Conservation (phyloP, 1,284 basidiomycete species). For the Coniferiporia weirii region DNA sequence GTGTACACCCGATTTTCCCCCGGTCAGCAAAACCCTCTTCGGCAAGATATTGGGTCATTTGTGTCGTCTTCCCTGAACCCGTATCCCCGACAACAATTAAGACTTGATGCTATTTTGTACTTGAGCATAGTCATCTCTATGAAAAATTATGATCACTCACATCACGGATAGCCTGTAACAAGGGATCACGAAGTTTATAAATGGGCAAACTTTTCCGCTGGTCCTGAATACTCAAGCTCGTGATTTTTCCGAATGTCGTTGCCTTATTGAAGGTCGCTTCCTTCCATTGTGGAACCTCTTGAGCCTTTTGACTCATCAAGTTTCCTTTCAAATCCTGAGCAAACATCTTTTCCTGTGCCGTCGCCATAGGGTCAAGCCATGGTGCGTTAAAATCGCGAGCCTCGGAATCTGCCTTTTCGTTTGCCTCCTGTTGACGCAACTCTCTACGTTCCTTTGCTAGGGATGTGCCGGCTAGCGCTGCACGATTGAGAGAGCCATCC, state of each 20-base stretch:
- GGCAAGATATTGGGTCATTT: conserved; percentile 92
- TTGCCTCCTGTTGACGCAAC: conserved; percentile 88
- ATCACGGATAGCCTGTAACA: conserved; percentile 88
- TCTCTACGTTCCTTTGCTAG: conserved; percentile 95
- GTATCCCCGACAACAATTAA: conserved; percentile 93
- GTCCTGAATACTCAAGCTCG: conserved; percentile 86
- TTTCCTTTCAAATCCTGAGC: conserved; percentile 90
- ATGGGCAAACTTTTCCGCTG: conserved; percentile 91
- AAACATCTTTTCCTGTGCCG: conserved; percentile 80
- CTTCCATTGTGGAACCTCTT: conserved; percentile 88
- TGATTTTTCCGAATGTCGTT: conserved; percentile 94
- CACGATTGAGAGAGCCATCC: conserved; percentile 92
- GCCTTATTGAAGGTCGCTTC: conserved; percentile 93
- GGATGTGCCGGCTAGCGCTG: conserved; percentile 89
- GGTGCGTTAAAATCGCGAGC: conserved; percentile 90
- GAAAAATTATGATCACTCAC: conserved; percentile 40
- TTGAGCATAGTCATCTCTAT: conserved; percentile 23
- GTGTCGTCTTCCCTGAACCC: conserved; percentile 90
- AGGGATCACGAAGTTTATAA: conserved; percentile 89
- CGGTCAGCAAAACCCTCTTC: conserved; percentile 84
- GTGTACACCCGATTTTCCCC: conserved; percentile 93
- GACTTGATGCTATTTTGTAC: conserved; percentile 77
- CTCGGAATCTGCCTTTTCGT: conserved; percentile 92
- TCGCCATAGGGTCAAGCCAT: conserved; percentile 98
- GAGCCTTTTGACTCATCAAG: conserved; percentile 76